A percentile compares a stretch with the other conserved stretches of the same genome.
These are phyloP conservation scores for Eremomyces bilateralis DNA, from an alignment of 495 filamentous ascomycete species.

Conservation along the genomic window DNA sequence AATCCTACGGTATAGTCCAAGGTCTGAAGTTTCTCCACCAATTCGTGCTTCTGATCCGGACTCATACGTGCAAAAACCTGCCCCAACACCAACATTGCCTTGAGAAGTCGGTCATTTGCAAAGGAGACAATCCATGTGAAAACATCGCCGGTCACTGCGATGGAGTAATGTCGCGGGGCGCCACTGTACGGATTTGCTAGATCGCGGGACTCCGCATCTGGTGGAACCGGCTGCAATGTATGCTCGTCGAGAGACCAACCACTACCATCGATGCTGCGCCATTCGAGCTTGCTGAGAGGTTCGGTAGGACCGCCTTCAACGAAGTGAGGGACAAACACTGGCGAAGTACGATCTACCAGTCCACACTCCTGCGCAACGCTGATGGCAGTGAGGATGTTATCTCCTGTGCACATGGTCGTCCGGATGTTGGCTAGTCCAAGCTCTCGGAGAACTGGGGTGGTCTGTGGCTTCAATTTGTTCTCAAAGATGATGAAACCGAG, in stretches of 20 bases:
- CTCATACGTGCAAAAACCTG: conserved; percentile 98
- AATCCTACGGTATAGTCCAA: conserved; percentile 93
- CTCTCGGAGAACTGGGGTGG: conserved; percentile 55
- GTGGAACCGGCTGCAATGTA: conserved; percentile 57
- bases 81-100: conserved; percentile 65
- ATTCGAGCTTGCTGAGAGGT: conserved; percentile 46
- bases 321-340: conserved; percentile 86
- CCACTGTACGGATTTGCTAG: conserved; percentile 70
- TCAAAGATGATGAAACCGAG: conserved; percentile 96
- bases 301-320: conserved; percentile 44
- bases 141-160: conserved; percentile 80
- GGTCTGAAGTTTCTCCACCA: conserved; percentile 91
- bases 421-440: conserved; percentile 71
- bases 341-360: conserved; percentile 55
- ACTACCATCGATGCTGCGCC: conserved; percentile 83
- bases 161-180: conserved; percentile 55
- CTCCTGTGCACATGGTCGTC: conserved; percentile 92
- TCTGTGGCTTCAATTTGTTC: conserved; percentile 85
- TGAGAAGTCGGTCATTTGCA: conserved; percentile 50
- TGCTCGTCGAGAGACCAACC: conserved; percentile 51
- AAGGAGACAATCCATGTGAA: conserved; percentile 94
- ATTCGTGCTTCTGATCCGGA: conserved; percentile 94
- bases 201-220: conserved; percentile 40
- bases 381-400: conserved; percentile 94
- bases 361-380: conserved; percentile 88